Base-by-base conservation (phyloP, 2,329 filamentous ascomycete species). In the Calonectria pseudoturangicola region DNA sequence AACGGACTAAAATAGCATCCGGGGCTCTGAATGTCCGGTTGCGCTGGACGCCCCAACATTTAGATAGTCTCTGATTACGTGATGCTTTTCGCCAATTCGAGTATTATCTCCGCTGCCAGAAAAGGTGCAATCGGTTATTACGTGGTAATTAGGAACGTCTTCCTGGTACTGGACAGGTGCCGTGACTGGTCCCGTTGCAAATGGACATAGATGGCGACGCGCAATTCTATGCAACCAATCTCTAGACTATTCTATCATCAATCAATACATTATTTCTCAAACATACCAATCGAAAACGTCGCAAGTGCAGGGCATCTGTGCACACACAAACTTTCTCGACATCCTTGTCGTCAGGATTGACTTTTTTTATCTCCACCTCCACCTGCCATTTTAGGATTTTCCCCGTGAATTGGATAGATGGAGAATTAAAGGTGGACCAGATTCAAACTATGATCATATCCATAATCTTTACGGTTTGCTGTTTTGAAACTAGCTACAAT, bases 321-420 rank as follows among this genome's bases (percentile, higher is more conserved):
- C 45, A 48, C 6, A 25, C 9, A 48, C 45, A 48, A 48, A n/a
- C 45, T 48, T 48, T 48, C n/a, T 25, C n/a, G 25, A 5, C 5
- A 48, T 16, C n/a, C 54, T 60, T 41, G 54, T 36, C 54, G n/a
- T 39, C 21, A 21, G 21, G 27, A 60, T 41, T 60, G 54, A 60
- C 21, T 60, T 60, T 51, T 58, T 6, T 41, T 33, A 41, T 60
- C 30, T 12, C 33, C 12, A 39, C 30, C 54, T 27, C 39, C 45
- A 48, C 13, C 25, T 60, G 39, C 54, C 36, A 60, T 27, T 60
- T 21, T 9, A 18, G 33, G 54, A 25, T 7, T 41, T 27, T 9
- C 7, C 12, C 54, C 54, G 54, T 39, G 18, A 5, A 21, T 27
- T 21, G 33, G n/a, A 60, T 41, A 15, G 21, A 21, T 21, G 21